Percentiles rank a stretch among this genome's conserved stretches.
Conservation (phyloP, 768 basidiomycete species). For the Russula virescens region DNA sequence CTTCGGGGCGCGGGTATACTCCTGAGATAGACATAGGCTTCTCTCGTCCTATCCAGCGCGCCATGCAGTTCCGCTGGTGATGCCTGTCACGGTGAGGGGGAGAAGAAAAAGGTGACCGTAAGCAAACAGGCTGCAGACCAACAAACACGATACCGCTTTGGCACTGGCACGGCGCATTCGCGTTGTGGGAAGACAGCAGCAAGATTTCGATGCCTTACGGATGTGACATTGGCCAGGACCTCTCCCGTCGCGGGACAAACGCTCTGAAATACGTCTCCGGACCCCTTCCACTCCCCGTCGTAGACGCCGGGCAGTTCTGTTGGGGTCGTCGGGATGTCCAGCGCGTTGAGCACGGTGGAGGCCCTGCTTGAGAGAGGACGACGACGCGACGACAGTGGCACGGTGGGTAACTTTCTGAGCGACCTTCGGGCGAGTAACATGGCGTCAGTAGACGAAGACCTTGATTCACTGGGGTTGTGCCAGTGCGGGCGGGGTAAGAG, state of each 20-base stretch:
- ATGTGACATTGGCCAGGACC: constrained; percentile 64
- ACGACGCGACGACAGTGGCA: constrained; percentile 37
- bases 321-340: constrained; percentile 52
- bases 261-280: constrained; percentile 63
- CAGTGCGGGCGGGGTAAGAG: too few relatives aligned
- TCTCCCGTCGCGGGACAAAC: constrained; percentile 87
- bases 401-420: constrained; percentile 15
- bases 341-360: constrained; percentile 54
- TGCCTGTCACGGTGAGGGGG: constrained; percentile 37
- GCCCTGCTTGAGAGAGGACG: constrained; percentile 61
- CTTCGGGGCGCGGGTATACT: constrained; percentile 79
- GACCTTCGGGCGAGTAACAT: constrained; percentile 18
- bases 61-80: constrained; percentile 66
- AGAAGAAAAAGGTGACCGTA: too few relatives aligned
- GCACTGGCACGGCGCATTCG: too few relatives aligned
- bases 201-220: constrained; percentile 42
- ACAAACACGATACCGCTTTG: too few relatives aligned
- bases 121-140: neutral
- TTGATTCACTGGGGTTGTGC: too few relatives aligned
- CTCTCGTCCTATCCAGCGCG: constrained; percentile 61
- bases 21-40: constrained; percentile 68
- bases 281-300: constrained; percentile 76
- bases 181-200: too few relatives aligned
- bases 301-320: constrained; percentile 69
- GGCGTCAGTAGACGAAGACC: neutral